Conservation (phyloP, 192 early-diverging fungal species). For the Linnemannia exigua region DNA sequence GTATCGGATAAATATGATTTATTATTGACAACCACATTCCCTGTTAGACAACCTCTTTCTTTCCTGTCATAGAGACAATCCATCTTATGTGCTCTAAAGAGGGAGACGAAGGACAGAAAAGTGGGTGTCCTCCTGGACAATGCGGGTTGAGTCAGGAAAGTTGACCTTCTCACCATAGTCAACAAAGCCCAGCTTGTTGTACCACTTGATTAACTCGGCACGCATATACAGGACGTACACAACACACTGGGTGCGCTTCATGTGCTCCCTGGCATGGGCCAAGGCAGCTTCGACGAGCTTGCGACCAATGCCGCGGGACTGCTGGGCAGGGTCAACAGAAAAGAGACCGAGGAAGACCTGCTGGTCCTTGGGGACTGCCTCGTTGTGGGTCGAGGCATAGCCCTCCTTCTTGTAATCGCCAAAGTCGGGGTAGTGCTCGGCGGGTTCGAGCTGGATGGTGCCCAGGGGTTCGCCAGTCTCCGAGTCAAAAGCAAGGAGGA, state of each 20-base stretch:
- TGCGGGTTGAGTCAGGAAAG: slow-evolving; percentile 57
- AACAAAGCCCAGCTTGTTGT: slow-evolving; percentile 60
- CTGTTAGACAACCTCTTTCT: not conserved
- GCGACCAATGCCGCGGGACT: slow-evolving; percentile 66
- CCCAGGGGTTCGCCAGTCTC: slow-evolving; percentile 56
- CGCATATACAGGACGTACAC: slow-evolving; percentile 61
- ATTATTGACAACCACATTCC: not conserved
- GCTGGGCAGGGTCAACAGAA: slow-evolving; percentile 59
- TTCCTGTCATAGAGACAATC: too few species aligned
- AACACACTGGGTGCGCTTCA: slow-evolving; percentile 50
- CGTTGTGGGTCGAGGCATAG: slow-evolving; percentile 19
- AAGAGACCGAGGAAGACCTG: slow-evolving; percentile 64
- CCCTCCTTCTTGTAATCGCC: slow-evolving; percentile 43
- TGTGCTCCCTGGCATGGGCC: slow-evolving; percentile 35
- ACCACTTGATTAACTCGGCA: slow-evolving; percentile 61
- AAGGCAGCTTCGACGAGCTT: slow-evolving; percentile 58
- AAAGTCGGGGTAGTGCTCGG: slow-evolving; percentile 41
- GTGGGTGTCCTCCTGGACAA: slow-evolving; percentile 50
- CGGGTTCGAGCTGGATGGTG: slow-evolving; percentile 61
- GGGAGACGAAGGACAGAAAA: slow-evolving; percentile 55
- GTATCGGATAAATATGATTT: not conserved
- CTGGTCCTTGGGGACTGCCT: slow-evolving; percentile 28
- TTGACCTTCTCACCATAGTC: slow-evolving; percentile 60
- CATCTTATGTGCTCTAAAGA: slow-evolving; percentile 13
- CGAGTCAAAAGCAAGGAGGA: slow-evolving; percentile 60